Percentiles rank a stretch among this genome's conserved stretches.
phyloP scores from a whole-genome alignment of 2,329 filamentous ascomycete genomes.

The Xylaria sp. region DNA sequence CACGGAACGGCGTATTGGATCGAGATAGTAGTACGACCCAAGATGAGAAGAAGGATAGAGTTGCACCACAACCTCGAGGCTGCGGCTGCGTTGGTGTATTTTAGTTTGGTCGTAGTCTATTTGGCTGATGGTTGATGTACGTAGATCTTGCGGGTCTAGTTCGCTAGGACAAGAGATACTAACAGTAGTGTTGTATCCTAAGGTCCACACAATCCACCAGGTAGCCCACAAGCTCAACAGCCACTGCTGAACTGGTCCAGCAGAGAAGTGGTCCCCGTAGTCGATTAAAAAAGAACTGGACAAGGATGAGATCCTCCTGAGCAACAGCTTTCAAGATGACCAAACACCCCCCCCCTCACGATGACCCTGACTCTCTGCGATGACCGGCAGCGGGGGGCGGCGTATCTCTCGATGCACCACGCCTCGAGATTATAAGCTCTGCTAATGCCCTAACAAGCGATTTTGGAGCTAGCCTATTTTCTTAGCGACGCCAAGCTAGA shows the following conservation, averaged over 20 bases:
- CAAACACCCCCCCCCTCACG: slow-evolving; percentile 36
- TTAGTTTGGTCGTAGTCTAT: slow-evolving; percentile 49
- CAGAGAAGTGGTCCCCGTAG: slow-evolving; percentile 40
- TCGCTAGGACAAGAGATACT: slow-evolving; percentile 45
- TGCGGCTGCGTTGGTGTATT: slow-evolving; percentile 53
- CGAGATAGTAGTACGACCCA: slow-evolving; percentile 45
- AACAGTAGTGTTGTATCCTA: slow-evolving; percentile 41
- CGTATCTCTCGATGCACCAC: slow-evolving; percentile 23
- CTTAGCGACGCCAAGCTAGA: not conserved
- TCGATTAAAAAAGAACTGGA: slow-evolving; percentile 39
- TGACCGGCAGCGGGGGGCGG: slow-evolving; percentile 23
- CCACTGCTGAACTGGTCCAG: slow-evolving; percentile 46
- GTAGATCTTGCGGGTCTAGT: slow-evolving; percentile 47
- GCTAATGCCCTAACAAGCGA: slow-evolving; percentile 2
- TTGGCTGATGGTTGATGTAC: slow-evolving; percentile 48
- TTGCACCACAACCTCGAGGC: slow-evolving; percentile 46
- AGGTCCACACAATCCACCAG: slow-evolving; percentile 41
- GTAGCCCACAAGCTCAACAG: slow-evolving; percentile 45
- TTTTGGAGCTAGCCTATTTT: not conserved
- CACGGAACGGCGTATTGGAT: slow-evolving; percentile 45
- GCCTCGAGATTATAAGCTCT: slow-evolving; percentile 8
- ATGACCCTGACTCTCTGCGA: slow-evolving; percentile 32
- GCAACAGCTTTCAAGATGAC: slow-evolving; percentile 37
- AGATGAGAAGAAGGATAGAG: slow-evolving; percentile 49
- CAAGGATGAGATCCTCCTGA: slow-evolving; percentile 44